Conservation (phyloP, 331 rosid species). For the Spiraea crenata region DNA sequence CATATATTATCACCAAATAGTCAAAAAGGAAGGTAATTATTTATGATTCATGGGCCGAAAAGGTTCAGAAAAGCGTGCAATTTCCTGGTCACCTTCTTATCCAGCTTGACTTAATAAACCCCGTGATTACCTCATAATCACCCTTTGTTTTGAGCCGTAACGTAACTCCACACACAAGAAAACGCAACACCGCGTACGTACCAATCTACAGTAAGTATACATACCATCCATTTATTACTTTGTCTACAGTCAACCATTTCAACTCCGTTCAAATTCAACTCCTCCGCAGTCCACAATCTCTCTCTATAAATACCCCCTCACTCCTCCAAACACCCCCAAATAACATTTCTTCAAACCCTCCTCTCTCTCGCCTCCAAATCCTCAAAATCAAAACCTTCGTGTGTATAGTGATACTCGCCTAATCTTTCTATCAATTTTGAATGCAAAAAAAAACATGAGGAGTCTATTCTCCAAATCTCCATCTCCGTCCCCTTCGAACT, state of each 20-base stretch:
- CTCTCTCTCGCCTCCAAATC: background rate
- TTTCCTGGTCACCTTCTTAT: background rate
- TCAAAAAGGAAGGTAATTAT: background rate
- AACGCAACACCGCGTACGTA: conserved; percentile 3
- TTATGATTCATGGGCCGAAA: background rate
- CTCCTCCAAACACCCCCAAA: background rate
- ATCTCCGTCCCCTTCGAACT: conserved; percentile 37
- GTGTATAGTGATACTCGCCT: too few relatives aligned
- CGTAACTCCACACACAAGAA: background rate
- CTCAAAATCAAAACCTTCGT: too few relatives aligned
- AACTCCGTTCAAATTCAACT: background rate
- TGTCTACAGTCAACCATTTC: background rate
- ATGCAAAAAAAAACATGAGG: conserved; percentile 35
- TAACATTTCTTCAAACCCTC: background rate
- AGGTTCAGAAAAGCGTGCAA: background rate
- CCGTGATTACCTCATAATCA: background rate
- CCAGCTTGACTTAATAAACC: background rate
- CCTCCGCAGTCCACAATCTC: too few relatives aligned
- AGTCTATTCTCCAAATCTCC: conserved; percentile 40
- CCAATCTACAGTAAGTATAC: too few relatives aligned
- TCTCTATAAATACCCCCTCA: conserved; percentile 12
- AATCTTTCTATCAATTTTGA: too few relatives aligned
- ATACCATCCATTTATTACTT: background rate
- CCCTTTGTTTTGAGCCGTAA: too few relatives aligned
- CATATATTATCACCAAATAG: background rate